Evolutionary conservation across 208 protist genomes (phyloP).

Genomic region (Crithidia acanthocephali): DNA sequence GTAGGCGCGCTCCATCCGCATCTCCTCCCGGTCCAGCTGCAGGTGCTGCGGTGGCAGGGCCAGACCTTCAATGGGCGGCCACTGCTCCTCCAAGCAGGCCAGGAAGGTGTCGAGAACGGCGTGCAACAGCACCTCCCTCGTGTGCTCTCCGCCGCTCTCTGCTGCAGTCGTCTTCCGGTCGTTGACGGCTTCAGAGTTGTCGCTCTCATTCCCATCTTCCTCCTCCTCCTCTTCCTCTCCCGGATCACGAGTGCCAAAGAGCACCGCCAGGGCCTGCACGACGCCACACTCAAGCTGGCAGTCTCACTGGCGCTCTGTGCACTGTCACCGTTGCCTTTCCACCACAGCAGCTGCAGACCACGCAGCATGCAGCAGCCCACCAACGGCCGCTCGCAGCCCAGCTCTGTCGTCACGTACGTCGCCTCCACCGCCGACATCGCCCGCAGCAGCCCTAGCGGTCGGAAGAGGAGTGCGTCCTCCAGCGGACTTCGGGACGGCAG

Average conservation of each 20-base stretch:
- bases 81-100: constrained; percentile 49
- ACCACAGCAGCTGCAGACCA: constrained; percentile 34
- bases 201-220: constrained; percentile 4
- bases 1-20: constrained; percentile 43
- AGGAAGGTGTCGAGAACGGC: constrained; percentile 15
- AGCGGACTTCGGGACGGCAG: constrained; percentile 32
- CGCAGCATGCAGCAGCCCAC: constrained; percentile 58
- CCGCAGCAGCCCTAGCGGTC: constrained; percentile 49
- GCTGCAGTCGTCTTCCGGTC: too few species aligned
- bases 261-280: constrained; percentile 12
- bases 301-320: neutral
- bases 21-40: constrained; percentile 41
- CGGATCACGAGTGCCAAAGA: constrained; percentile 3
- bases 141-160: neutral
- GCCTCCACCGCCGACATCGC: constrained; percentile 50
- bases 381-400: constrained; percentile 64
- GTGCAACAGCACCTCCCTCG: constrained; percentile 2
- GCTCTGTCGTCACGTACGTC: constrained; percentile 74
- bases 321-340: neutral
- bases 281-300: neutral
- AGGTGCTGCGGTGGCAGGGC: constrained; percentile 38
- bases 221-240: constrained; percentile 8
- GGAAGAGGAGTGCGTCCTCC: constrained; percentile 43
- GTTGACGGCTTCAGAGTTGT: neutral
- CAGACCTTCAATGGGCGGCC: constrained; percentile 58